Evolutionary conservation across 108 stramenopile species (phyloP).

Genomic region (Hondaea fermentalgiana): DNA sequence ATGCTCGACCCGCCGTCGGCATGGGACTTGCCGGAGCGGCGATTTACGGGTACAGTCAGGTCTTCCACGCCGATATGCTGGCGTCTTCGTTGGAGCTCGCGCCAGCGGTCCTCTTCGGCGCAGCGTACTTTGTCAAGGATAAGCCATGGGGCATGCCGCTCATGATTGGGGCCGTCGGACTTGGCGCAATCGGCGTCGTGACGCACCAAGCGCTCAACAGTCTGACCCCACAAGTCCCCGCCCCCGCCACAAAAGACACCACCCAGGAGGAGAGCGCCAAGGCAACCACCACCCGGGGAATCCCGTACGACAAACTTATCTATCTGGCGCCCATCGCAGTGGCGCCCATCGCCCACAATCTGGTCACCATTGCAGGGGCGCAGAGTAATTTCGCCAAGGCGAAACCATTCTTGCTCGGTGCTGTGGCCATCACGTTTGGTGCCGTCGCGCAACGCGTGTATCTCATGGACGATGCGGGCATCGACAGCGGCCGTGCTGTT

Average conservation of each 20-base stretch:
- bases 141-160: neutral
- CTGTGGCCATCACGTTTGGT: neutral
- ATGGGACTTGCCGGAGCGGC: neutral
- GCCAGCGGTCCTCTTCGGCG: neutral
- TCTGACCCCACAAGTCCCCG: neutral
- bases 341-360: neutral
- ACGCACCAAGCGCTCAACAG: neutral
- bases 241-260: neutral
- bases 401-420: neutral
- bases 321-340: neutral
- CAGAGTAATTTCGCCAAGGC: neutral
- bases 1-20: neutral
- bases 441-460: neutral
- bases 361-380: neutral
- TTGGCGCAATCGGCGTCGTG: neutral
- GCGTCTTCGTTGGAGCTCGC: neutral
- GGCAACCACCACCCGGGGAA: neutral
- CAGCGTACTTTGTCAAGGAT: neutral
- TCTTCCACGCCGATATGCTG: neutral
- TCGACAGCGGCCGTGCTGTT: constrained; percentile 5
- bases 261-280: neutral
- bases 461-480: neutral
- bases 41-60: neutral
- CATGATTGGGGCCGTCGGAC: neutral
- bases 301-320: neutral